Base-by-base conservation (phyloP, 2,329 filamentous ascomycete species). In the Colletotrichum truncatum region DNA sequence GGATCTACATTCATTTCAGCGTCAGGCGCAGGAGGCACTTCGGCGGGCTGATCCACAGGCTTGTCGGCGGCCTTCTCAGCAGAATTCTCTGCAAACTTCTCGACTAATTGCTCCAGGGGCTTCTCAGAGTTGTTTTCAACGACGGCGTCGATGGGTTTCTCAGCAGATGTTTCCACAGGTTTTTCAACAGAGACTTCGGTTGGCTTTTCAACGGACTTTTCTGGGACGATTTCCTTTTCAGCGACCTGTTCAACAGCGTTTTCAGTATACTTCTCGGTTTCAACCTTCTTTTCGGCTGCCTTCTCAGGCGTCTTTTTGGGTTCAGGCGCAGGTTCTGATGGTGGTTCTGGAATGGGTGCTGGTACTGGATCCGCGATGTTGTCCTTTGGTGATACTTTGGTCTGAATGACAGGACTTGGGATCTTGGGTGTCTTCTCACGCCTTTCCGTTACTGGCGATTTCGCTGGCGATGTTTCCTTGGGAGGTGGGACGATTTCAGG, bases 401-500 rank as follows among this genome's bases (percentile, higher is more conserved):
- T 26, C 21, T 51, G 64, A 23, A 53, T 12, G 4, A 63, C 39
- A 41, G 53, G 59, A n/a, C 52, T 66, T 12, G 32, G 38, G 11
- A 48, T 18, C 21, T 62, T 55, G 18, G 43, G 26, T 10, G 43
- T 52, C 36, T 41, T 61, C 41, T 66, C 46, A 34, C 45, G 61
- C 65, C 12, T 66, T 45, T 54, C 63, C n/a, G 25, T n/a, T 23
- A 54, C 16, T 4, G 61, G 48, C 25, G 61, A 49, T 23, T 66
- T 43, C 16, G 36, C 11, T 25, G 53, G 53, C 7, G 60, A 16
- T 14, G 48, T 57, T 11, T 70, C 66, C 38, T 68, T 69, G n/a
- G 68, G 48, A 16, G 49, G 16, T 14, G 58, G 49, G 16, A 71
- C 64, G 10, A 64, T 64, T 38, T 72, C 75, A 0, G 82, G 81